Evolutionary conservation across 2,329 filamentous ascomycete genomes (phyloP).

Genomic region (Chrysoporthe deuterocubensis): DNA sequence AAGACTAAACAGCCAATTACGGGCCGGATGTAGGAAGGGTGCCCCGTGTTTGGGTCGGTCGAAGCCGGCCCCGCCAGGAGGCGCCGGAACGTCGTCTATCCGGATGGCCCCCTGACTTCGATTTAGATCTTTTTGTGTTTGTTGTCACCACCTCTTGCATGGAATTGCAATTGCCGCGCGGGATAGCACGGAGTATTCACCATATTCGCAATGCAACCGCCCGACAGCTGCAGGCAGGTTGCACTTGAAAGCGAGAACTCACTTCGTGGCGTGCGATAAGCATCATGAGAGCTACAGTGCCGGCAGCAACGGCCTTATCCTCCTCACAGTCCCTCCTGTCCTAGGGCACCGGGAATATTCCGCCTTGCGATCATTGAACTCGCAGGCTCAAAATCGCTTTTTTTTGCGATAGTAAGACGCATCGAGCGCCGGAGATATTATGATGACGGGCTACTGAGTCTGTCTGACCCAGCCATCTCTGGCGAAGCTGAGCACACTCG

Average conservation of each 20-base stretch:
- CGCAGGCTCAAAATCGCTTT: too few relatives aligned
- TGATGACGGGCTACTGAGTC: neutral
- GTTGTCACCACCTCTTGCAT: neutral
- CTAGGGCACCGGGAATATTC: neutral
- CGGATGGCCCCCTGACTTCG: slow-evolving; percentile 15
- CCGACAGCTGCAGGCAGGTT: neutral
- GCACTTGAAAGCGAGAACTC: neutral
- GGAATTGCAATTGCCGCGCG: neutral
- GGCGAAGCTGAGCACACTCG: neutral
- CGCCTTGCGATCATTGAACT: neutral
- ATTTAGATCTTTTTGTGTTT: neutral
- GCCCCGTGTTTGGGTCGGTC: neutral
- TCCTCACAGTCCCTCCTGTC: neutral
- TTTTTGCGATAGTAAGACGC: too few relatives aligned
- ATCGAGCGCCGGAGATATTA: too few relatives aligned
- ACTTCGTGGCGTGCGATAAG: neutral
- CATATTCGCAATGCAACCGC: neutral
- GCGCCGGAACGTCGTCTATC: slow-evolving; percentile 24
- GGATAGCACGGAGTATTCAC: neutral
- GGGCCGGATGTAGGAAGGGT: neutral
- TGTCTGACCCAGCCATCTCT: too few relatives aligned
- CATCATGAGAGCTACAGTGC: neutral
- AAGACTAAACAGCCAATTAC: neutral
- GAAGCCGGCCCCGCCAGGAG: slow-evolving; percentile 9
- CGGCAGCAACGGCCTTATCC: neutral